phyloP scores from a whole-genome alignment of 1,139 yeast species.

The Geotrichum klebahnii region DNA sequence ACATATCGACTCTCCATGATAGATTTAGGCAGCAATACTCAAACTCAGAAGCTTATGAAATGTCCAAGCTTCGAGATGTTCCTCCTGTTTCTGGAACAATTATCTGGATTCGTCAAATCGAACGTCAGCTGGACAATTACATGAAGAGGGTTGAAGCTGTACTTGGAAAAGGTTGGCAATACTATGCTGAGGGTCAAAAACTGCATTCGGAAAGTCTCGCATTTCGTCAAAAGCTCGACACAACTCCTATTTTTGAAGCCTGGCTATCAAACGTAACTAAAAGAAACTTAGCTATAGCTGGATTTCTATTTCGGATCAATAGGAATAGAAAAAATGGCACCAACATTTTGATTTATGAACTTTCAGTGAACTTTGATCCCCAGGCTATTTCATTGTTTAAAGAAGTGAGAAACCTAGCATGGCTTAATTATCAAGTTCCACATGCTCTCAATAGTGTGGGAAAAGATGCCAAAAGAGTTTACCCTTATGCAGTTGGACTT shows the following conservation, averaged over 20 bases:
- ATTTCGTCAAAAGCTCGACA: slow-evolving; percentile 47
- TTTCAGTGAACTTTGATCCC: slow-evolving; percentile 50
- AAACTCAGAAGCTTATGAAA: slow-evolving; percentile 38
- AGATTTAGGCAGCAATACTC: slow-evolving; percentile 40
- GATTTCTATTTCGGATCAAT: slow-evolving; percentile 42
- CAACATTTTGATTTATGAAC: slow-evolving; percentile 24
- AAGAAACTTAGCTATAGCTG: slow-evolving; percentile 36
- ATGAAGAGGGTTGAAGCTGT: slow-evolving; percentile 47
- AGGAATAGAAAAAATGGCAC: slow-evolving; percentile 27
- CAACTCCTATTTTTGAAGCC: slow-evolving; percentile 42
- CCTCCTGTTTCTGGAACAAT: slow-evolving; percentile 49
- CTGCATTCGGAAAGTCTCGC: slow-evolving; percentile 50
- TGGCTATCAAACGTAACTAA: slow-evolving; percentile 45
- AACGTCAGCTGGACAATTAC: slow-evolving; percentile 43
- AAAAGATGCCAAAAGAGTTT: slow-evolving; percentile 47
- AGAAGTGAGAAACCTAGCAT: slow-evolving; percentile 52
- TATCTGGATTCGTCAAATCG: slow-evolving; percentile 51
- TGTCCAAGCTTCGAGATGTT: slow-evolving; percentile 44
- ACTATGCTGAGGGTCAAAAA: slow-evolving; percentile 67
- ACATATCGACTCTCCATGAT: slow-evolving; percentile 44
- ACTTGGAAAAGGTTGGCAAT: slow-evolving; percentile 71
- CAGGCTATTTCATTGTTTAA: slow-evolving; percentile 46
- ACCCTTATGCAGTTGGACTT: slow-evolving; percentile 57
- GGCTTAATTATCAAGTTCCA: slow-evolving; percentile 61
- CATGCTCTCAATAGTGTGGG: slow-evolving; percentile 45